Evolutionary conservation across 1,139 yeast genomes (phyloP), one percentile per base, ranked within the genome.

Genomic region (Nadsonia starkeyi-henricii): DNA sequence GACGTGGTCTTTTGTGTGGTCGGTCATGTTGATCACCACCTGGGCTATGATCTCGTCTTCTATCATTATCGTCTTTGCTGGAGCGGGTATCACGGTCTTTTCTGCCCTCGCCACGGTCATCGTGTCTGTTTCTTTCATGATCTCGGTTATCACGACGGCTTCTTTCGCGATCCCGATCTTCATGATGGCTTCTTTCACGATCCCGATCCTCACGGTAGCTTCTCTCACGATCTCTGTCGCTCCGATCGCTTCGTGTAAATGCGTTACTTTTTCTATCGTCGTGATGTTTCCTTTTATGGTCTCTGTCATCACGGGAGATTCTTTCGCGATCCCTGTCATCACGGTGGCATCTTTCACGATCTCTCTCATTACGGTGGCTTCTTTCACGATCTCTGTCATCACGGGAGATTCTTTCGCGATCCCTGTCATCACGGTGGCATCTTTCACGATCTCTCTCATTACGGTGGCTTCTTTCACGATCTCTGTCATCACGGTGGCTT

Each of bases 181-280:
- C 50, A 21, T 52, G 44, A 2, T 45, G 44, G 2, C 45, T 48
- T 13, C 52, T 18, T 9, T 50, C 54, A 15, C 53, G 52, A 17
- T 53, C 54, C 3, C 51, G 48, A 23, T 47, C 48, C 2, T 33
- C 39, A 15, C 49, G 28, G 41, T 47, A 18, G 28, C 43, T 26
- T 28, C 26, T 23, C 39, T 37, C 42, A 12, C 45, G 19, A 20
- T 46, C 51, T 17, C 49, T 44, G 50, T 20, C 49, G 45, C 28
- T 46, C 53, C 48, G 23, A 36, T 47, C 33, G 21, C 42, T n/a
- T n/a, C n/a, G n/a, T n/a, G n/a, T n/a, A n/a, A n/a, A n/a, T n/a
- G n/a, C n/a, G n/a, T n/a, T 28, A 37, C 19, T 21, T 42, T 39
- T 41, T n/a, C 44, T 43, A 41, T 48, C 42, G 42, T 33, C 42